Conservation (phyloP, 352 stramenopile genomes). For the Pythium vanterpoolii region DNA sequence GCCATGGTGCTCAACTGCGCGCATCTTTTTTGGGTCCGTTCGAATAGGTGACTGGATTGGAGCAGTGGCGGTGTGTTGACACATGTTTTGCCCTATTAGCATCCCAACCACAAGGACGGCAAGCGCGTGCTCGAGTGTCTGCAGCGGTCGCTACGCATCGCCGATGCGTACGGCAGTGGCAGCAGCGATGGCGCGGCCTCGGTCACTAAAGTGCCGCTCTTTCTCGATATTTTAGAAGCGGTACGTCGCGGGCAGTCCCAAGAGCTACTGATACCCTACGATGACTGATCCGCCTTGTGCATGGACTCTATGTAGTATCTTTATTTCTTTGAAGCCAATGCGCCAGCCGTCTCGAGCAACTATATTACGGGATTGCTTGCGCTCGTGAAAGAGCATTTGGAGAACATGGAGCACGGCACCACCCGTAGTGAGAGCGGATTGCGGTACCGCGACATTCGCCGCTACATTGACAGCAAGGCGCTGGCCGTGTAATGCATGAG, state of each 20-base stretch:
- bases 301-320: slow-evolving; percentile 73
- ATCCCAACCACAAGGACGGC: slow-evolving; percentile 84
- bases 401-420: slow-evolving; percentile 82
- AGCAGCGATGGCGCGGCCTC: slow-evolving; percentile 34
- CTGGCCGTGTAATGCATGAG: slow-evolving; percentile 27
- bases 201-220: slow-evolving; percentile 89
- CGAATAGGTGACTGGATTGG: slow-evolving; percentile 4
- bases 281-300: not conserved
- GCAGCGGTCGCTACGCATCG: slow-evolving; percentile 94
- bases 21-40: slow-evolving; percentile 94
- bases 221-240: slow-evolving; percentile 95
- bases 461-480: slow-evolving; percentile 60
- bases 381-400: slow-evolving; percentile 92
- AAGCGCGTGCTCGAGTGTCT: slow-evolving; percentile 96
- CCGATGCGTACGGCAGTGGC: slow-evolving; percentile 74
- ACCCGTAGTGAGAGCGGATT: slow-evolving; percentile 70
- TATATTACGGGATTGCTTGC: slow-evolving; percentile 78
- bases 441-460: slow-evolving; percentile 84
- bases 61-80: not conserved
- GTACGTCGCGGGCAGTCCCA: slow-evolving; percentile 32
- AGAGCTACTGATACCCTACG: not conserved
- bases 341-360: slow-evolving; percentile 60
- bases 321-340: slow-evolving; percentile 92
- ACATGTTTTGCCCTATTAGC: slow-evolving; percentile 25
- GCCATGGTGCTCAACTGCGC: slow-evolving; percentile 93